Evolutionary conservation across 805 yeast species (phyloP), one percentile per base, ranked within the genome.

Genomic region (Yueomyces sinensis): DNA sequence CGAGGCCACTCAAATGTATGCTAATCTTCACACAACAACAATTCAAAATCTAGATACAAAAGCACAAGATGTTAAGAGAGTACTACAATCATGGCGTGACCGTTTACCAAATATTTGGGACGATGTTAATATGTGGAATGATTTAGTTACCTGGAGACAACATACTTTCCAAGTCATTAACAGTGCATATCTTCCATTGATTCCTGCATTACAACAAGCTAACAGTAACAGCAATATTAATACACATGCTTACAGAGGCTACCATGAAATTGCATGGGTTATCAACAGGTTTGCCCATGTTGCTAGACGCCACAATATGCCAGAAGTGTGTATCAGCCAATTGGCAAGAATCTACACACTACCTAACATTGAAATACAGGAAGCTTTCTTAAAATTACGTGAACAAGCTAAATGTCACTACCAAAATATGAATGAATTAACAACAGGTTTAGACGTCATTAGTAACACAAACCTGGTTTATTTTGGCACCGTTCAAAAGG

Each of bases 191-290:
- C 70, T 87, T 68, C 97, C 97, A 7, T 68, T 93, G 49, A 80
- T 87, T 40, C 94, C 95, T 1, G 74, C 83, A 2, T 53, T 83
- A 25, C 95, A 83, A 47, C 84, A 80, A 39, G 64, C 68, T 2
- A 72, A 76, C 30, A 76, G 77, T 14, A 70, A 62, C 44, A 75
- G 76, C 32, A 77, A 75, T 45, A 82, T 82, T 22, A 83, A 84
- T 52, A 86, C 96, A 1, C 87, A 86, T 51, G 97, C 95, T 1
- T 93, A 89, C 59, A 70, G 98, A 43, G 99, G 99, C 1, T 91
- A 83, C 60, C 99, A 91, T 55, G 99, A 91, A 58, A 84, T 89
- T 56, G 98, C 98, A 0, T 93, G 98, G 96, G 95, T 91, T 6
- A 89, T 91, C 49, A 91, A 91, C 59, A 63, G 97, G 35, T 91